phyloP scores from a whole-genome alignment of 2,329 filamentous ascomycete genomes.

The Juglanconis juglandina region DNA sequence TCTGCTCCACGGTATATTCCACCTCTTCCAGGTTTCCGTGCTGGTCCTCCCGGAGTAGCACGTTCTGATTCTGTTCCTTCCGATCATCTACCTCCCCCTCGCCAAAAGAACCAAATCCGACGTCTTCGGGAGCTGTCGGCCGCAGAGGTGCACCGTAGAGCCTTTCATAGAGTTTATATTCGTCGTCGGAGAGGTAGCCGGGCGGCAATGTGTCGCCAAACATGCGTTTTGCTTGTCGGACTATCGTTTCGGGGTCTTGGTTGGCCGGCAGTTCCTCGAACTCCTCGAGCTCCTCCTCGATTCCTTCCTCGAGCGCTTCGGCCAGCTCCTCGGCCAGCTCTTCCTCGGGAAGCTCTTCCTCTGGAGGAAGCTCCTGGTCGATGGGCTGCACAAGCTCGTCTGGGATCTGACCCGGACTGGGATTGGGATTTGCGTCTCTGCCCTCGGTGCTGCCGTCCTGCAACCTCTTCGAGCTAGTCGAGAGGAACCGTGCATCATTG shows the following conservation, averaged over 20 bases:
- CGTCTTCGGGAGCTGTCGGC: slow-evolving; percentile 57
- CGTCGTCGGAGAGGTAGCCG: slow-evolving; percentile 64
- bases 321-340: neutral
- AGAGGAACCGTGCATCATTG: slow-evolving; percentile 12
- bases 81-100: slow-evolving; percentile 21
- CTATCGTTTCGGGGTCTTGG: slow-evolving; percentile 56
- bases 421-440: neutral
- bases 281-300: slow-evolving; percentile 7
- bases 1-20: slow-evolving; percentile 37
- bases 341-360: neutral
- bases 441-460: slow-evolving; percentile 3
- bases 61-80: slow-evolving; percentile 30
- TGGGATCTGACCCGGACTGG: neutral
- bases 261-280: slow-evolving; percentile 5
- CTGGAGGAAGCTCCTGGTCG: neutral
- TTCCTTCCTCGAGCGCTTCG: neutral
- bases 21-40: slow-evolving; percentile 62
- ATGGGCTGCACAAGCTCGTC: neutral
- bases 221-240: slow-evolving; percentile 67
- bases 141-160: slow-evolving; percentile 75
- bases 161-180: slow-evolving; percentile 72
- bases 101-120: slow-evolving; percentile 37
- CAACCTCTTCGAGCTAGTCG: slow-evolving; percentile 6
- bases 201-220: slow-evolving; percentile 76
- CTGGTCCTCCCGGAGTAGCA: slow-evolving; percentile 52